These are phyloP conservation scores for Solanum clarkiae DNA, from an alignment of 257 asterid genomes.

Conservation along the genomic window DNA sequence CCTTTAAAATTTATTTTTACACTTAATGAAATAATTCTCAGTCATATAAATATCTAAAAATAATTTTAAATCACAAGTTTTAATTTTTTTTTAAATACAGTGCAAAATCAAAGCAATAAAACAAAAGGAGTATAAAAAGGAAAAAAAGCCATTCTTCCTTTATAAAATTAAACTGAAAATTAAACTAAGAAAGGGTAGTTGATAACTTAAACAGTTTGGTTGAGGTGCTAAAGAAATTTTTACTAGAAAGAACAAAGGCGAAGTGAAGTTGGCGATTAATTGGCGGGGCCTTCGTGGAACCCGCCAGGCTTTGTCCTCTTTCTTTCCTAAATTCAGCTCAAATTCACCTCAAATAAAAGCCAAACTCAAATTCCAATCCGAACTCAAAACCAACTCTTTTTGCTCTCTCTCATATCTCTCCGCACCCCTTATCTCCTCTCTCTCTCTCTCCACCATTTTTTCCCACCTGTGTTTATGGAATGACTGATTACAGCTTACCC, in stretches of 20 bases:
- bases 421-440: not conserved
- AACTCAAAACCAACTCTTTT: not conserved
- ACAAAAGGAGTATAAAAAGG: no score
- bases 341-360: slow-evolving; percentile 34
- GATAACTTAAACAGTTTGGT: no score
- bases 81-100: no score
- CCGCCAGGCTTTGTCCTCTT: not conserved
- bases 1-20: no score
- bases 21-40: no score
- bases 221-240: no score
- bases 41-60: no score
- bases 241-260: not conserved
- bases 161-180: no score
- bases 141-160: no score
- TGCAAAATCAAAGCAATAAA: no score
- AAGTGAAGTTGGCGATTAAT: slow-evolving; percentile 6
- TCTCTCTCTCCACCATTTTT: not conserved
- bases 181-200: no score
- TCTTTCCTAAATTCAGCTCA: slow-evolving; percentile 19
- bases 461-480: not conserved
- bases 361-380: slow-evolving; percentile 10
- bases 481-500: slow-evolving; percentile 10
- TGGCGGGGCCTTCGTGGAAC: slow-evolving; percentile 28
- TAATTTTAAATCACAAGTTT: no score
- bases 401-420: not conserved